Evolutionary conservation across 2,329 filamentous ascomycete species (phyloP).

Genomic region (Cercospora zeae-maydis): DNA sequence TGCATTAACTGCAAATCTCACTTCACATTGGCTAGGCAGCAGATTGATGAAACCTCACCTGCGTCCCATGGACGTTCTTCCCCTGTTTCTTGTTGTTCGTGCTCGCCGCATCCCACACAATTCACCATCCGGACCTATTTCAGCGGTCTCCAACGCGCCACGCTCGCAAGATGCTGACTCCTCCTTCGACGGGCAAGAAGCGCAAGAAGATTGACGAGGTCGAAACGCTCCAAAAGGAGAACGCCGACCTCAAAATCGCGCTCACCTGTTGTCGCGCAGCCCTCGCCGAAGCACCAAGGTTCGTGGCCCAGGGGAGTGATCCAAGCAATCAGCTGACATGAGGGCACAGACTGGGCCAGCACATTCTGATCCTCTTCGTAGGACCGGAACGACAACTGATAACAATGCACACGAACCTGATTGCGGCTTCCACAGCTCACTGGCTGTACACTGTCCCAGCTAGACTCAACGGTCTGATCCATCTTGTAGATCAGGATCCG

Average conservation of each 20-base stretch:
- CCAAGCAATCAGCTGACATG: neutral
- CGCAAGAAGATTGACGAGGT: neutral
- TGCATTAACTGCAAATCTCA: neutral
- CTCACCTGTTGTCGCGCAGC: neutral
- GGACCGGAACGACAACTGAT: slow-evolving; percentile 13
- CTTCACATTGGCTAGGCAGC: neutral
- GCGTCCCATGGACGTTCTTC: neutral
- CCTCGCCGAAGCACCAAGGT: neutral
- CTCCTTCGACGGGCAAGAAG: neutral
- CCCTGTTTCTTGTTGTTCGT: neutral
- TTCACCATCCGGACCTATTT: neutral
- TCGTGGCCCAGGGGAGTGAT: neutral
- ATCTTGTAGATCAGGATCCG: slow-evolving; percentile 12
- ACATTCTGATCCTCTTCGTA: slow-evolving; percentile 23
- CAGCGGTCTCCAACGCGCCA: neutral
- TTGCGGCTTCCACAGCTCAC: slow-evolving; percentile 9
- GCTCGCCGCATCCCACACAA: neutral
- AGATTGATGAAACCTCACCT: neutral
- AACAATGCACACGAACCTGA: slow-evolving; percentile 19
- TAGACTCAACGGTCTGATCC: slow-evolving; percentile 7
- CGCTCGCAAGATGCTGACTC: neutral
- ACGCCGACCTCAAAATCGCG: neutral
- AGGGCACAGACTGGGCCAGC: slow-evolving; percentile 18
- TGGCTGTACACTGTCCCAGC: slow-evolving; percentile 9
- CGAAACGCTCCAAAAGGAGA: neutral